Conservation (phyloP, 2,329 filamentous ascomycete species). For the Aspergillus ruber region DNA sequence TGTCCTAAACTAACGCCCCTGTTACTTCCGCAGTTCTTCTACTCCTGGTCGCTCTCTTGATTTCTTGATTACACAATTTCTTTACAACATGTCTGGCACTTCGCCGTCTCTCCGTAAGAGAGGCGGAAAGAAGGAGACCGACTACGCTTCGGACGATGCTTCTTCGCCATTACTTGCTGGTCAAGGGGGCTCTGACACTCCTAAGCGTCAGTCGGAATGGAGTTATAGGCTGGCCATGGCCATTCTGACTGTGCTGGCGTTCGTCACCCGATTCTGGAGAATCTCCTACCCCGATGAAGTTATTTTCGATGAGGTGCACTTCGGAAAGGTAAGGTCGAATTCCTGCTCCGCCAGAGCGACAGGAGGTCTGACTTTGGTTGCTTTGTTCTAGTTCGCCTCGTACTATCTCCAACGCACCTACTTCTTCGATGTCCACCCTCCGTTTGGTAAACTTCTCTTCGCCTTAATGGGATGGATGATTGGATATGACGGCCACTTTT, state of each 20-base stretch:
- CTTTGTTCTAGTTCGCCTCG: constrained; percentile 42
- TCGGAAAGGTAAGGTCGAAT: constrained; percentile 73
- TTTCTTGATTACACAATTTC: constrained; percentile 9
- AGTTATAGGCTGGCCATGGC: constrained; percentile 75
- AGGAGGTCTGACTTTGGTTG: constrained; percentile 10
- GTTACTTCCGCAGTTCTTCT: background rate
- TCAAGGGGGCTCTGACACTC: constrained; percentile 7
- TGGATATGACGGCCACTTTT: constrained; percentile 92
- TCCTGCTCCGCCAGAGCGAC: background rate
- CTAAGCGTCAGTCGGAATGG: constrained; percentile 53
- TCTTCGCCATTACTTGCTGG: constrained; percentile 8
- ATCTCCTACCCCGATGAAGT: constrained; percentile 94
- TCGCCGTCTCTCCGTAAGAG: constrained; percentile 38
- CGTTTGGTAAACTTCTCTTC: constrained; percentile 96
- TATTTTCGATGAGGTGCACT: constrained; percentile 98
- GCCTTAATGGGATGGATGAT: constrained; percentile 96
- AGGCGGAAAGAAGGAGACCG: constrained; percentile 32
- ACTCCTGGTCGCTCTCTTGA: constrained; percentile 19
- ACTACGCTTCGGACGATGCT: constrained; percentile 17
- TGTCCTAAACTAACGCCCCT: background rate
- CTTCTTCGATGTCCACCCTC: constrained; percentile 99
- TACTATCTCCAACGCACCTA: constrained; percentile 93
- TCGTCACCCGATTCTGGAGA: constrained; percentile 89
- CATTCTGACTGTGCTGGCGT: constrained; percentile 75
- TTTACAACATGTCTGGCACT: constrained; percentile 29